A percentile compares a stretch with the other conserved stretches of the same genome.
Conservation (phyloP, 2,329 filamentous ascomycete species). For the Penicillium concentricum region DNA sequence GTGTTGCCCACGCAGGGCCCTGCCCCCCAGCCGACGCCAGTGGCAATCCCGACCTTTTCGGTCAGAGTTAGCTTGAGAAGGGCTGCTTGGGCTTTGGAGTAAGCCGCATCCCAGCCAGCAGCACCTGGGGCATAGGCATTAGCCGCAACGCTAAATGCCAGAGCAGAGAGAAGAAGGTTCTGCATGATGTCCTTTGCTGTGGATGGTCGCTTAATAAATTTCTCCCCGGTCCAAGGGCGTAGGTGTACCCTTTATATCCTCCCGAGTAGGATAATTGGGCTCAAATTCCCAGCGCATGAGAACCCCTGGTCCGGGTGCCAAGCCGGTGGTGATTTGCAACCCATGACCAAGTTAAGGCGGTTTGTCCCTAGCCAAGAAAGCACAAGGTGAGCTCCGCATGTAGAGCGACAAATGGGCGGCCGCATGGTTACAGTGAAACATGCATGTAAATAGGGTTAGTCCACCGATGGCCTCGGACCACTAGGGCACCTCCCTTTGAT, state of each 20-base stretch:
- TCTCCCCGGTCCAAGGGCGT: neutral
- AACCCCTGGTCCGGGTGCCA: neutral
- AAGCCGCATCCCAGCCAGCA: constrained; percentile 14
- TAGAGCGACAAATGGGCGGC: neutral
- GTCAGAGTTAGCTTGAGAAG: constrained; percentile 15
- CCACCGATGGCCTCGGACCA: neutral
- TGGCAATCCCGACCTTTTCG: constrained; percentile 32
- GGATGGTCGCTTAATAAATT: neutral
- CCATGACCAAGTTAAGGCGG: neutral
- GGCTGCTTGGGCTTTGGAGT: constrained; percentile 12
- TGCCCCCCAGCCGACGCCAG: constrained; percentile 29
- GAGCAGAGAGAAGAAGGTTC: neutral
- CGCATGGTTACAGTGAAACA: neutral
- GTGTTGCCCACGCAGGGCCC: constrained; percentile 37
- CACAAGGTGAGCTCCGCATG: neutral
- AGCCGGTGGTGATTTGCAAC: neutral
- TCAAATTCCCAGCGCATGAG: neutral
- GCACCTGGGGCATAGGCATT: constrained; percentile 5
- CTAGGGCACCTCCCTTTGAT: neutral
- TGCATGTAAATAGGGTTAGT: neutral
- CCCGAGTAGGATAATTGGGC: neutral
- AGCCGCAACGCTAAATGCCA: constrained; percentile 2
- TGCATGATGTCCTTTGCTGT: neutral
- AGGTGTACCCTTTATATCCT: neutral
- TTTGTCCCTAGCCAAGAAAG: neutral